Base-by-base conservation (phyloP, 2,329 filamentous ascomycete species). In the Niveomyces coronatus region DNA sequence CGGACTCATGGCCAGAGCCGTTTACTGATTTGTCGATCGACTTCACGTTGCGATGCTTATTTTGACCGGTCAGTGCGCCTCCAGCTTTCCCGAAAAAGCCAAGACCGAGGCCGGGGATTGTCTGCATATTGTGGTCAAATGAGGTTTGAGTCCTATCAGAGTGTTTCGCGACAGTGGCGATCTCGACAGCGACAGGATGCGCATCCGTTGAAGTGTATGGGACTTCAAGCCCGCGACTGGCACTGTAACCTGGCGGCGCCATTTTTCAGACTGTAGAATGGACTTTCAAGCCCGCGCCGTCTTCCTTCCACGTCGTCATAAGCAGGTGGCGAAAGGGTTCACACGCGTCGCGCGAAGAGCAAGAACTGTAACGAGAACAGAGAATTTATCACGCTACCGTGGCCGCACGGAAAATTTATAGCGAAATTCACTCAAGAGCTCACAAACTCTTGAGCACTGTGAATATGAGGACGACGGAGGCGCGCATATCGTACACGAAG, bases 31-130 rank as follows among this genome's bases (percentile, higher is more conserved):
- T 8, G 11, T n/a, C n/a, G 8, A 10, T 35, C 16, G 22, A 11
- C 9, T 34, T 22, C 20, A 16, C 18, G n/a, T 26, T 30, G 15
- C 14, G 11, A 20, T n/a, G 3, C 19, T 8, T 11, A 17, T 16
- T n/a, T 14, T 42, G 34, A 14, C 8, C 26, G 9, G 31, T 15
- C n/a, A 13, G 15, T 16, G 35, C 15, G 3, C 8, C 15, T 20
- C 36, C 19, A 11, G 34, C 35, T 22, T 22, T 37, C 14, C 24
- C 41, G 5, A 37, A 43, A 18, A 31, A 34, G n/a, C 45, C 40
- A 15, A 49, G 44, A 9, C 47, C 45, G 8, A 53, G 45, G 9
- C 51, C 51, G 4, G 51, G 51, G n/a, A 53, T 53, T 31, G 48
- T 46, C 14, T 34, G 44, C n/a, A 43, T 38, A 20, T 38, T 47